A percentile compares a stretch with the other conserved stretches of the same genome.
phyloP scores from a whole-genome alignment of 768 basidiomycete species.

The Suillus subaureus region DNA sequence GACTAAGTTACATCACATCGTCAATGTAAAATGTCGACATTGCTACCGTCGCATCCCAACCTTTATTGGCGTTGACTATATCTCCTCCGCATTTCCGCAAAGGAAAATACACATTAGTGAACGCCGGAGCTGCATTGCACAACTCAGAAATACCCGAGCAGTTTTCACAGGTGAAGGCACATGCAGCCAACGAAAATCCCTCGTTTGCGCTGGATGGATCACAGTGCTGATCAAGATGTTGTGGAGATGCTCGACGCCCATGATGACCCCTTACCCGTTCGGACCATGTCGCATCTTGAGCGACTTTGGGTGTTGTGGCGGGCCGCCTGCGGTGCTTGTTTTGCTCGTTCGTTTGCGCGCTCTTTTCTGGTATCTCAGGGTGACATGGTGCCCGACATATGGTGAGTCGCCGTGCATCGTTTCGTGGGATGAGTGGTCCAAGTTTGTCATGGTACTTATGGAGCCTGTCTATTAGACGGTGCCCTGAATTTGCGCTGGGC shows the following conservation, averaged over 20 bases:
- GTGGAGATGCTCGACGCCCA: background rate
- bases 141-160: conserved; percentile 4
- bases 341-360: background rate
- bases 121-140: conserved; percentile 8
- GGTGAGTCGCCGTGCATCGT: background rate
- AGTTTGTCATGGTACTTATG: background rate
- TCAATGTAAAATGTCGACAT: conserved; percentile 12
- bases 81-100: conserved; percentile 12
- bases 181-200: background rate
- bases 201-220: background rate
- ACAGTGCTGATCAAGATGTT: background rate
- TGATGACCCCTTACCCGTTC: background rate
- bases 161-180: conserved; percentile 3
- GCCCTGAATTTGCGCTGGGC: background rate
- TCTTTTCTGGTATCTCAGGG: background rate
- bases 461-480: background rate
- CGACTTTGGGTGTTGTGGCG: background rate
- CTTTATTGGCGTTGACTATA: conserved; percentile 4
- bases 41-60: conserved; percentile 11
- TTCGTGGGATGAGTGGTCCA: background rate
- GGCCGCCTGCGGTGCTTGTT: background rate
- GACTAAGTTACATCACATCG: background rate
- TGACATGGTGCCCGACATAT: background rate
- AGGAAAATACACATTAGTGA: conserved; percentile 13
- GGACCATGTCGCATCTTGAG: background rate